These are phyloP conservation scores for Eremochloa ophiuroides DNA, from an alignment of 176 grass and related monocot species.

Conservation along the genomic window DNA sequence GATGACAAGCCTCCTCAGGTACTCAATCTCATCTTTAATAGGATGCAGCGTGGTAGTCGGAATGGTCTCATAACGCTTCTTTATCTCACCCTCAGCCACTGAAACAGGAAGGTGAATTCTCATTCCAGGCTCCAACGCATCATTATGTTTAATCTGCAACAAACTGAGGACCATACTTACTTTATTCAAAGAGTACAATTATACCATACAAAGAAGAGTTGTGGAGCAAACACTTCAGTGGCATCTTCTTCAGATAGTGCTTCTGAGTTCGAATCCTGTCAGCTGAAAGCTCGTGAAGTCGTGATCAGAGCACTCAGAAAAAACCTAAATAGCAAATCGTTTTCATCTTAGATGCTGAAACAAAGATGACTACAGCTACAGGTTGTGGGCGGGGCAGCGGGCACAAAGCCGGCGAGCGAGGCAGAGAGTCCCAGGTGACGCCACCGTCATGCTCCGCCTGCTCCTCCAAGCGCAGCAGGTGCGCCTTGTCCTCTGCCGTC, in stretches of 20 bases:
- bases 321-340: conserved; percentile 49
- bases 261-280: conserved; percentile 27
- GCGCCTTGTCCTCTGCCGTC: conserved; percentile 55
- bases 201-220: not conserved
- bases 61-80: conserved; percentile 75
- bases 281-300: conserved; percentile 29
- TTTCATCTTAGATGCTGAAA: not conserved
- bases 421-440: conserved; percentile 88
- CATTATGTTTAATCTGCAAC: conserved; percentile 75
- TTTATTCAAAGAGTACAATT: conserved; percentile 4
- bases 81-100: conserved; percentile 65
- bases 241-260: conserved; percentile 46
- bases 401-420: conserved; percentile 78
- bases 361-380: not conserved
- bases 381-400: conserved; percentile 51
- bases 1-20: conserved; percentile 75
- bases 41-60: conserved; percentile 64
- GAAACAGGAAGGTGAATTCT: conserved; percentile 72
- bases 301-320: conserved; percentile 36
- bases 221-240: not conserved
- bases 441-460: conserved; percentile 84
- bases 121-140: conserved; percentile 57
- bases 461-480: conserved; percentile 68
- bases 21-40: conserved; percentile 85
- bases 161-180: conserved; percentile 49